Evolutionary conservation across 2,329 filamentous ascomycete species (phyloP), one percentile per base, ranked within the genome.

Genomic region (Clonostachys rosea): DNA sequence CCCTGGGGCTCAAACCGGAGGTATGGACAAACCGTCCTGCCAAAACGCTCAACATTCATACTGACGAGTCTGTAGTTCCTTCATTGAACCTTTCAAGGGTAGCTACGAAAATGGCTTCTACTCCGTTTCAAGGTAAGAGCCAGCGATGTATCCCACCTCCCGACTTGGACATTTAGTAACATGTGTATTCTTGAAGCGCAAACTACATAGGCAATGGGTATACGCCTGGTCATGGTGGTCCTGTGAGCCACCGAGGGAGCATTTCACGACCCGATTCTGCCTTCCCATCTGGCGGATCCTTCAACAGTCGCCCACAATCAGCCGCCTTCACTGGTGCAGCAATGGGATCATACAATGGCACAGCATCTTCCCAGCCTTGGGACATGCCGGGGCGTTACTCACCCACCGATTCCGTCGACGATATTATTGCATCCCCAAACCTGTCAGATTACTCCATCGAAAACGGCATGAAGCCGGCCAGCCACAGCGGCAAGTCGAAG

Each of bases 391-490:
- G 68, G 44, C 68, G 72, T 54, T 80, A 78, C 59, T 83, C 79
- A 10, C 77, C 78, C 7, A 72, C 75, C 40, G 77, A 79, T 55
- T 81, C 78, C 20, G 69, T 81, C 51, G 79, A 83, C 59, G 79
- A 82, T 55, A 74, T 79, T 51, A 69, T 78, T 56, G 69, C 73
- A 37, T 83, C 81, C 16, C 76, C 79, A 30, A 78, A 75, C 60
- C 59, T 81, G 8, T 81, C 78, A n/a, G 82, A 85, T 53, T 80
- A 80, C 56, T 76, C 75, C 6, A 61, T 79, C 53, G 81, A 85
- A 45, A 74, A 75, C 54, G 68, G 69, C 44, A 67, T 69, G 42
- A 64, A 66, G 40, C 34, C 34, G 20, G 42, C 20, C 36, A 46
- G 43, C 16, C 34, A 24, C 40, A 37, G 56, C 65, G 47, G 58